Evolutionary conservation across 495 filamentous ascomycete species (phyloP).

Genomic region (Endocarpon pusillum): DNA sequence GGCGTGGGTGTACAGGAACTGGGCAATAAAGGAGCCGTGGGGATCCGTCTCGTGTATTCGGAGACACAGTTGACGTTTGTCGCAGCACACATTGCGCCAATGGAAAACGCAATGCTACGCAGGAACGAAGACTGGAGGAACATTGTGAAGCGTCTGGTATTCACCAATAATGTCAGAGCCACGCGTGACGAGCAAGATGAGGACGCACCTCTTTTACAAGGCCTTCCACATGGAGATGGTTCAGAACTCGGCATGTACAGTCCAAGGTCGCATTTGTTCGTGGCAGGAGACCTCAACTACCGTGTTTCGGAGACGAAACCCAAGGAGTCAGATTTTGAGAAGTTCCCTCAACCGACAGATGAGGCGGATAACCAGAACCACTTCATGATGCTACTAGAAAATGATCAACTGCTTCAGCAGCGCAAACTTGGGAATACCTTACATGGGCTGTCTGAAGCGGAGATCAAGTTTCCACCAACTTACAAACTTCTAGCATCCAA

Average conservation of each 20-base stretch:
- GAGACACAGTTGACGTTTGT: slow-evolving; percentile 61
- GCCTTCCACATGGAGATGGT: slow-evolving; percentile 8
- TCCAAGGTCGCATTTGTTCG: slow-evolving; percentile 58
- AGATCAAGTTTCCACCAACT: slow-evolving; percentile 71
- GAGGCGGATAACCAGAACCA: slow-evolving; percentile 30
- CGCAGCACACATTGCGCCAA: slow-evolving; percentile 74
- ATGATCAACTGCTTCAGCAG: slow-evolving; percentile 67
- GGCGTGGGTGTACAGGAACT: slow-evolving; percentile 71
- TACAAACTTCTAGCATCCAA: slow-evolving; percentile 44
- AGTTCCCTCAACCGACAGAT: slow-evolving; percentile 43
- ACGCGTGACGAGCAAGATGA: slow-evolving; percentile 14
- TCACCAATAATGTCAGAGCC: slow-evolving; percentile 16
- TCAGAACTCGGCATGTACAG: slow-evolving; percentile 43
- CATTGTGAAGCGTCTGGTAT: slow-evolving; percentile 65
- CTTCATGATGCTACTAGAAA: slow-evolving; percentile 41
- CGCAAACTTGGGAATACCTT: slow-evolving; percentile 43
- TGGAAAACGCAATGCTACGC: slow-evolving; percentile 51
- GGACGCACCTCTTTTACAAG: slow-evolving; percentile 28
- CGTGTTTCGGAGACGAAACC: slow-evolving; percentile 53
- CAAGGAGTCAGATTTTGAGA: slow-evolving; percentile 23
- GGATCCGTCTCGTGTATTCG: slow-evolving; percentile 38
- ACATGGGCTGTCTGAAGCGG: slow-evolving; percentile 59
- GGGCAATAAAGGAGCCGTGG: slow-evolving; percentile 91
- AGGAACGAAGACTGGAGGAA: slow-evolving; percentile 74
- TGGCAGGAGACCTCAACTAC: slow-evolving; percentile 91